Percentiles rank a stretch among this genome's conserved stretches.
phyloP scores from a whole-genome alignment of 345 rosid genomes.

The Lepidium africanum region DNA sequence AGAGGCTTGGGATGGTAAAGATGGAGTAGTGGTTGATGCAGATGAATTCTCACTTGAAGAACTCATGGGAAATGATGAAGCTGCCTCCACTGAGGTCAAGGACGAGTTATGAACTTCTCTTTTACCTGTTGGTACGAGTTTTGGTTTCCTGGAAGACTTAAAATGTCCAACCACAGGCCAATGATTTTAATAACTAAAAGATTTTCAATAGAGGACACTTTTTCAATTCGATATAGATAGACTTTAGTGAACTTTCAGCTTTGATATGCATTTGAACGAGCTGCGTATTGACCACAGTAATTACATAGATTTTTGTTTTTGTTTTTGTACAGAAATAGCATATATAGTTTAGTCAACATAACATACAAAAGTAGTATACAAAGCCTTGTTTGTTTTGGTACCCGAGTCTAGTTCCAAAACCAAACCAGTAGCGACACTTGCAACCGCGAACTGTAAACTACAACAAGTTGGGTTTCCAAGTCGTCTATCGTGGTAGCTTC shows the following conservation, averaged over 20 bases:
- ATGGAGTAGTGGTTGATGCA: constrained; percentile 74
- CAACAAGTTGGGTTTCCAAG: neutral
- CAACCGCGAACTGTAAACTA: constrained; percentile 4
- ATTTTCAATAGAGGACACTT: neutral
- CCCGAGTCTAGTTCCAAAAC: neutral
- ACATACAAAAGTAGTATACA: constrained; percentile 12
- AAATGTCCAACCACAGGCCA: neutral
- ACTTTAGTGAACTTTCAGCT: neutral
- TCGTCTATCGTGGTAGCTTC: neutral
- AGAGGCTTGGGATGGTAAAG: constrained; percentile 93
- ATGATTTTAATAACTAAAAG: neutral
- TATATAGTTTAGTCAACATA: neutral
- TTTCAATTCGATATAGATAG: neutral
- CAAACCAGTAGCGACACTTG: neutral
- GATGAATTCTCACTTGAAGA: constrained; percentile 94
- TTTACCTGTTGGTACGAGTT: neutral
- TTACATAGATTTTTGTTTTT: neutral
- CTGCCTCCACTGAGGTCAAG: constrained; percentile 26
- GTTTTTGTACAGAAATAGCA: neutral
- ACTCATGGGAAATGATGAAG: constrained; percentile 60
- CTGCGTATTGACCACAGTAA: neutral
- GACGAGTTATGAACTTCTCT: constrained; percentile 39
- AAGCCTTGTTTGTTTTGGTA: constrained; percentile 3
- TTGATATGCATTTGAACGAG: neutral
- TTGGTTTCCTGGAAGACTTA: neutral